Base-by-base conservation (phyloP, 139 green algal species). In the Eudorina sp. region DNA sequence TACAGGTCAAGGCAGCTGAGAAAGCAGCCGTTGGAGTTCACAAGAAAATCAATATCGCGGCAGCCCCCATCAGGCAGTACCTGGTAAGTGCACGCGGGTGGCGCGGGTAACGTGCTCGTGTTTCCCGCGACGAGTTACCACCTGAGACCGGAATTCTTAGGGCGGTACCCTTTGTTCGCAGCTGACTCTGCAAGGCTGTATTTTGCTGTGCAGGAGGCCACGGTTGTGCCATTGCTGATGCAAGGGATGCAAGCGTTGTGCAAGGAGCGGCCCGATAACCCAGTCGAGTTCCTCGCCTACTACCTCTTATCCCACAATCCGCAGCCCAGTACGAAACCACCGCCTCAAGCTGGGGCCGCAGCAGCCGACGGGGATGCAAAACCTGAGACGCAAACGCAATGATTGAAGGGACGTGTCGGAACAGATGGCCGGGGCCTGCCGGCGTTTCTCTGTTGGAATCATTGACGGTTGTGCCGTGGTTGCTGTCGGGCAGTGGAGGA, bases 291-390 rank as follows among this genome's bases (percentile, higher is more conserved):
- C 82, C 79, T 98, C 34, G 96, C 95, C 29, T 92, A 93, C 64
- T 98, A 96, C 89, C 60, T 98, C 66, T 73, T 96, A 18, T 92
- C 95, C 62, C 92, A 98, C 89, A 98, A 98, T 87, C 96, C 95
- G 2, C 92, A 96, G 43, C 81, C 81, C n/a, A 87, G 78, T n/a
- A 62, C 81, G 40, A 87, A 87, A 45, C 64, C 81, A 1, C 16
- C 11, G 4, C 19, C 62, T 19, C 62, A 72, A 72, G 62, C 62
- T 34, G 62, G 62, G 2, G 11, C 38, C 2, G 4, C 31, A 3
- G 62, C 36, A 31, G 62, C 27, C 16, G 62, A 72, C 19, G 68
- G 36, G 8, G 36, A 31, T 40, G 9, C 40, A 34, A 36, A 78
- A 34, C 70, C 68, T 16, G 38, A 53, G 70, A 14, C 70, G 13